Conservation (phyloP, 768 basidiomycete species). For the Obba rivulosa region DNA sequence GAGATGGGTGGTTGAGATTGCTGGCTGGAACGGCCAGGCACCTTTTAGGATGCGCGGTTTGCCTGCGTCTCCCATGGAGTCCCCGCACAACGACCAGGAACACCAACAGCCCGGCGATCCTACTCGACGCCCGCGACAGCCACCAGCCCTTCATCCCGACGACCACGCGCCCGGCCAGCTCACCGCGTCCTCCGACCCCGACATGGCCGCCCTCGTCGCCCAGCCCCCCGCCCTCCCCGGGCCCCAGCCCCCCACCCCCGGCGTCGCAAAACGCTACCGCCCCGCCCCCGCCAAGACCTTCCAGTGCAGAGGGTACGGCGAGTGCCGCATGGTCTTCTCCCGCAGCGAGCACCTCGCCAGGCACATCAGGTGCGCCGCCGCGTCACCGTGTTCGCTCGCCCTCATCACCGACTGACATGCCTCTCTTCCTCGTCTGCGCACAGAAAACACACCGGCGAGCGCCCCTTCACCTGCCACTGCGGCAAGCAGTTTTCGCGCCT, state of each 20-base stretch:
- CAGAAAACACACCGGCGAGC: constrained; percentile 97
- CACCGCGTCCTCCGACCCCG: not conserved
- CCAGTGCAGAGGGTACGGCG: constrained; percentile 91
- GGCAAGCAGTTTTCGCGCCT: constrained; percentile 92
- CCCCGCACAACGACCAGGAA: constrained; percentile 9
- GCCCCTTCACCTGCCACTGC: constrained; percentile 95
- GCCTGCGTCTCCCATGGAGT: constrained; percentile 13
- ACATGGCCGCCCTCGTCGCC: constrained; percentile 25
- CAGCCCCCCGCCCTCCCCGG: constrained; percentile 10
- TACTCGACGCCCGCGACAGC: not conserved
- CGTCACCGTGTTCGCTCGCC: constrained; percentile 14
- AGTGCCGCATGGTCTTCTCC: constrained; percentile 95
- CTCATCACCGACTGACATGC: constrained; percentile 13
- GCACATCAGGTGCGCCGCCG: constrained; percentile 76
- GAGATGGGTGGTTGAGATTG: constrained; percentile 8
- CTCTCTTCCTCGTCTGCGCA: constrained; percentile 13
- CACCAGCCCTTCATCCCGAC: not conserved
- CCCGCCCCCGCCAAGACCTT: constrained; percentile 91
- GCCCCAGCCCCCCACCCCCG: constrained; percentile 8
- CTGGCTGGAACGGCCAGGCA: constrained; percentile 9
- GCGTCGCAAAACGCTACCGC: constrained; percentile 53
- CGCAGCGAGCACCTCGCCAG: constrained; percentile 93
- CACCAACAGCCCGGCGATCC: constrained; percentile 9
- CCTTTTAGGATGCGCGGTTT: constrained; percentile 16
- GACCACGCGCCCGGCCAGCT: not conserved